Conservation (phyloP, 805 yeast genomes). For the Suhomyces kilbournensis region DNA sequence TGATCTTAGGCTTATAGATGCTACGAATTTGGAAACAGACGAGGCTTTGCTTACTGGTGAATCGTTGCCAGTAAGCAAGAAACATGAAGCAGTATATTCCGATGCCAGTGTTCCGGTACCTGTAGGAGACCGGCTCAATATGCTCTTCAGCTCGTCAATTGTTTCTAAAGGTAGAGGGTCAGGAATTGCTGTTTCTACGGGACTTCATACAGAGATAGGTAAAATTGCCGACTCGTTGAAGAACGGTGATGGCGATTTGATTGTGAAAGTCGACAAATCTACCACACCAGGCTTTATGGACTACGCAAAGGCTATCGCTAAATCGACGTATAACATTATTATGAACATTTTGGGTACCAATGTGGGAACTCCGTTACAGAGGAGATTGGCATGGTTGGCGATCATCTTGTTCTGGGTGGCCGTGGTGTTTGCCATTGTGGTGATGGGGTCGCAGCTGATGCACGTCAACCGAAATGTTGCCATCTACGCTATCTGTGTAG, state of each 20-base stretch:
- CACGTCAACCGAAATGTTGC: slow-evolving; percentile 34
- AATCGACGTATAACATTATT: slow-evolving; percentile 40
- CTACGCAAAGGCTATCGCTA: slow-evolving; percentile 32
- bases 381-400: slow-evolving; percentile 48
- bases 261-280: slow-evolving; percentile 34
- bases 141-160: slow-evolving; percentile 35
- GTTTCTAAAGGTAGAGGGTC: slow-evolving; percentile 43
- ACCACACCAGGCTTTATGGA: slow-evolving; percentile 35
- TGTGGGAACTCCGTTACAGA: slow-evolving; percentile 46
- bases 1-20: slow-evolving; percentile 34
- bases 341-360: slow-evolving; percentile 46
- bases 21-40: slow-evolving; percentile 40
- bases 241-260: slow-evolving; percentile 17
- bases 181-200: slow-evolving; percentile 39
- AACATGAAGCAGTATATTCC: slow-evolving; percentile 31
- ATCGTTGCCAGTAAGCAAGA: slow-evolving; percentile 34
- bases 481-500: slow-evolving; percentile 40
- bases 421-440: slow-evolving; percentile 36
- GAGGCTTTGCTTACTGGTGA: slow-evolving; percentile 45
- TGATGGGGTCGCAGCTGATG: slow-evolving; percentile 36
- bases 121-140: slow-evolving; percentile 35
- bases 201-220: slow-evolving; percentile 41
- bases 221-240: slow-evolving; percentile 36
- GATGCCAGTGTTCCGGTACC: slow-evolving; percentile 36
- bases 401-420: slow-evolving; percentile 49